A percentile compares a stretch with the other conserved stretches of the same genome.
These are phyloP conservation scores for Aspergillus asperescens DNA, from an alignment of 495 filamentous ascomycete genomes.

Conservation along the genomic window DNA sequence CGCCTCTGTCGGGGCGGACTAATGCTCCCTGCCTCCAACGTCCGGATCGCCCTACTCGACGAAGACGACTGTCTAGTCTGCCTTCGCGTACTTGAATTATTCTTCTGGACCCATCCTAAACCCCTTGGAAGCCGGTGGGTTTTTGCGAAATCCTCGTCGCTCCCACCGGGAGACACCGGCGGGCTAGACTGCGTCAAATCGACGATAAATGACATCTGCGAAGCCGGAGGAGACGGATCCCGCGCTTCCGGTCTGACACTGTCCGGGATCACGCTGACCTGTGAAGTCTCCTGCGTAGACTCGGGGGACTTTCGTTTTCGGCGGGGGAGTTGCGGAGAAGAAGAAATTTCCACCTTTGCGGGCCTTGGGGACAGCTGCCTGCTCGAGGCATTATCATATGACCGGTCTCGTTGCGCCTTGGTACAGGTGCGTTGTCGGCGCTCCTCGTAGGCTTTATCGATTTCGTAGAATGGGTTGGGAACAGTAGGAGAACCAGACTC, in stretches of 20 bases:
- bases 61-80: slow-evolving; percentile 17
- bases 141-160: slow-evolving; percentile 28
- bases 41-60: not conserved
- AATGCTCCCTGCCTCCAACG: slow-evolving; percentile 8
- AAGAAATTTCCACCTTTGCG: slow-evolving; percentile 7
- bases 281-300: slow-evolving; percentile 4
- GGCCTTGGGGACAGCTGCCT: not conserved
- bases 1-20: slow-evolving; percentile 19
- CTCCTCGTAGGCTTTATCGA: slow-evolving; percentile 20
- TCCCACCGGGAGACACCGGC: slow-evolving; percentile 23
- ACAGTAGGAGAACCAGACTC: slow-evolving; percentile 12
- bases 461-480: slow-evolving; percentile 27
- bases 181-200: slow-evolving; percentile 44
- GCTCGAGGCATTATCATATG: slow-evolving; percentile 10
- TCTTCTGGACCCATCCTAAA: slow-evolving; percentile 36
- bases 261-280: slow-evolving; percentile 11
- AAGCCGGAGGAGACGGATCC: slow-evolving; percentile 10
- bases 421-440: slow-evolving; percentile 3
- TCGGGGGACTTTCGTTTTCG: not conserved
- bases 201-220: slow-evolving; percentile 29
- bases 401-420: slow-evolving; percentile 4
- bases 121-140: slow-evolving; percentile 29
- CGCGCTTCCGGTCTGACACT: not conserved
- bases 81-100: slow-evolving; percentile 11
- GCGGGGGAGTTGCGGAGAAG: slow-evolving; percentile 6